phyloP scores from a whole-genome alignment of 495 filamentous ascomycete species.

The Penicillium ochrochloron region DNA sequence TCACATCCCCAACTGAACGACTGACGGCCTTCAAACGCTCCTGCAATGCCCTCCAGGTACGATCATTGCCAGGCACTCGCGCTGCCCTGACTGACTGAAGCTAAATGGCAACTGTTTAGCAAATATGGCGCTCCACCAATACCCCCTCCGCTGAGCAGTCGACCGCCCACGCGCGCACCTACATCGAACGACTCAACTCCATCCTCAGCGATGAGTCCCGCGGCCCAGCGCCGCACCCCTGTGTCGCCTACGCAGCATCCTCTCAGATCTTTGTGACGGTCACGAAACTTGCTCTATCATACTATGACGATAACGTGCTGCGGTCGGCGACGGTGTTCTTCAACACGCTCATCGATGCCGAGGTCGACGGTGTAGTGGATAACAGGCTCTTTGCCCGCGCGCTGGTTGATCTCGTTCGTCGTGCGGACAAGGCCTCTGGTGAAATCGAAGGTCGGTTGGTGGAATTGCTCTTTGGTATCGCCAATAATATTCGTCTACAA shows the following conservation, averaged over 20 bases:
- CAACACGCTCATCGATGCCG: slow-evolving; percentile 88
- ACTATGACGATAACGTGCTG: slow-evolving; percentile 78
- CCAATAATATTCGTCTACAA: slow-evolving; percentile 90
- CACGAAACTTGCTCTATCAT: slow-evolving; percentile 79
- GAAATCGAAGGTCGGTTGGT: slow-evolving; percentile 85
- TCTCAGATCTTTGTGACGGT: slow-evolving; percentile 87
- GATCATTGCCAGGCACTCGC: slow-evolving; percentile 16
- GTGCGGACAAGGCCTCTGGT: slow-evolving; percentile 60
- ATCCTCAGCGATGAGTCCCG: slow-evolving; percentile 89
- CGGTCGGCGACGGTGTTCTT: slow-evolving; percentile 83
- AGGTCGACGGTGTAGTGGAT: slow-evolving; percentile 91
- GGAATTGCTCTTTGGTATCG: slow-evolving; percentile 89
- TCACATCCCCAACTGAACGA: slow-evolving; percentile 81
- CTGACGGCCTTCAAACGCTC: slow-evolving; percentile 87
- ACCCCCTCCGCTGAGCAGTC: slow-evolving; percentile 54
- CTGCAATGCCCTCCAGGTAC: slow-evolving; percentile 82
- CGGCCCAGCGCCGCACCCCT: slow-evolving; percentile 84
- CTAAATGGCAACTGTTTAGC: slow-evolving; percentile 48
- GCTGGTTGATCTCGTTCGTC: slow-evolving; percentile 74
- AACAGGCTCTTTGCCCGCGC: slow-evolving; percentile 81
- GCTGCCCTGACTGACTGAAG: slow-evolving; percentile 18
- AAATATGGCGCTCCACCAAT: slow-evolving; percentile 76
- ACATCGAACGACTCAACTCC: slow-evolving; percentile 70
- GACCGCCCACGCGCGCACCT: slow-evolving; percentile 54
- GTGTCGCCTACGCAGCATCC: slow-evolving; percentile 78